Conservation (phyloP, 208 protist species). For the Trypanosoma lewisi region DNA sequence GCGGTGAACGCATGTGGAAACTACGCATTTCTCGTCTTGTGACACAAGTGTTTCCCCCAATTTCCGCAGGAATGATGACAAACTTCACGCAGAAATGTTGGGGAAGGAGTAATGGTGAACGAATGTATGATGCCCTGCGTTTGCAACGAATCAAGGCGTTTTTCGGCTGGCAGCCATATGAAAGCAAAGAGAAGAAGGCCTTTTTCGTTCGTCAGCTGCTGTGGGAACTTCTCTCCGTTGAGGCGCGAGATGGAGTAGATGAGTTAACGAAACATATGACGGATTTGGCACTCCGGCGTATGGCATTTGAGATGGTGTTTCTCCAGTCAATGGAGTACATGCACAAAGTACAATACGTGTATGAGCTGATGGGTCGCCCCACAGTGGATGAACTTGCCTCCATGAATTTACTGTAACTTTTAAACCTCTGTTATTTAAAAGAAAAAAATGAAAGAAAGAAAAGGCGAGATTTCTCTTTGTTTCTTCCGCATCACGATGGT, state of each 20-base stretch:
- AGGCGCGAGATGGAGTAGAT: constrained; percentile 53
- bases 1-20: constrained; percentile 85
- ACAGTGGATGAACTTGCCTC: constrained; percentile 53
- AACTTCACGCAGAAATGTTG: constrained; percentile 92
- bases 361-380: constrained; percentile 64
- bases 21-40: constrained; percentile 61
- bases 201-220: constrained; percentile 84
- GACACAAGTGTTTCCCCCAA: constrained; percentile 66
- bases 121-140: constrained; percentile 83
- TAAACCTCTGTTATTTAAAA: too few relatives aligned
- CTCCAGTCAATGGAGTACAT: constrained; percentile 88
- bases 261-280: constrained; percentile 62
- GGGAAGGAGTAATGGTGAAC: constrained; percentile 78
- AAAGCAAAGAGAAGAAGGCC: constrained; percentile 78
- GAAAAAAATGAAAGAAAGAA: not conserved
- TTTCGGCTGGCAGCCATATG: constrained; percentile 76
- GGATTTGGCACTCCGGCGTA: constrained; percentile 51
- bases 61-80: constrained; percentile 83
- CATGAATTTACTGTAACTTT: constrained; percentile 57
- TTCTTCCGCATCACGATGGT: not conserved
- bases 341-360: constrained; percentile 72
- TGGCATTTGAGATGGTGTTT: constrained; percentile 87
- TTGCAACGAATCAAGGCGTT: constrained; percentile 69
- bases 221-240: constrained; percentile 70
- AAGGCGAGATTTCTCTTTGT: not conserved